Evolutionary conservation across 2,329 filamentous ascomycete species (phyloP).

Genomic region (Talaromyces marneffei): DNA sequence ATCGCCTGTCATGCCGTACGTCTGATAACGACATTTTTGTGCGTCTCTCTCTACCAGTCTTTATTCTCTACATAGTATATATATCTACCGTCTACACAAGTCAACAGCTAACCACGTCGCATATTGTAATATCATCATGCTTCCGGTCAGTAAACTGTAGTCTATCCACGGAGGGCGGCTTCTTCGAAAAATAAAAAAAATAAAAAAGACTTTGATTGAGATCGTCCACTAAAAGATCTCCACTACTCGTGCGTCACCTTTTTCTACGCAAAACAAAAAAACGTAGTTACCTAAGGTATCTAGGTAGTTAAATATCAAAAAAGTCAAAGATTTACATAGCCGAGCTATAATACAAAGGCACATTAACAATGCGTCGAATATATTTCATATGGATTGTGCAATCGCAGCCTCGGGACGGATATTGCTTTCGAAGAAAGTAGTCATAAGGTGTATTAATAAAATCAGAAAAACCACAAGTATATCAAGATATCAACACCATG

Average conservation of each 20-base stretch:
- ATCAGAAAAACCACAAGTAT: neutral
- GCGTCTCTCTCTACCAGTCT: too few species aligned
- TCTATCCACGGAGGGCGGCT: too few species aligned
- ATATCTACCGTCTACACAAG: too few species aligned
- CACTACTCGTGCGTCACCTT: constrained; percentile 6
- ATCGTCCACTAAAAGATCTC: constrained; percentile 6
- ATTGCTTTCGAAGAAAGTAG: neutral
- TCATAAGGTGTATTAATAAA: neutral
- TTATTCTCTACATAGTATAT: too few species aligned
- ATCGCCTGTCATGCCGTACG: neutral
- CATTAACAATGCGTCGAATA: neutral
- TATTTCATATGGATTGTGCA: neutral
- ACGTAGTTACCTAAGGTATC: too few species aligned
- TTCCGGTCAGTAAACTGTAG: neutral
- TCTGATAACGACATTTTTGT: neutral
- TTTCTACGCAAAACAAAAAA: neutral
- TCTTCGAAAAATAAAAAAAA: too few species aligned
- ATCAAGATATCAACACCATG: neutral
- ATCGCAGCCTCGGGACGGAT: neutral
- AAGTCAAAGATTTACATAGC: neutral
- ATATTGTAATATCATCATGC: neutral
- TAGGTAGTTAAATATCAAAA: neutral
- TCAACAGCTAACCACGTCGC: neutral
- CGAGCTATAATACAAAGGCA: neutral
- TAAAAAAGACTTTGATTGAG: constrained; percentile 5